Percentiles rank a stretch among this genome's conserved stretches.
phyloP scores from a whole-genome alignment of 2,329 filamentous ascomycete species.

The Aspergillus novoparasiticus region DNA sequence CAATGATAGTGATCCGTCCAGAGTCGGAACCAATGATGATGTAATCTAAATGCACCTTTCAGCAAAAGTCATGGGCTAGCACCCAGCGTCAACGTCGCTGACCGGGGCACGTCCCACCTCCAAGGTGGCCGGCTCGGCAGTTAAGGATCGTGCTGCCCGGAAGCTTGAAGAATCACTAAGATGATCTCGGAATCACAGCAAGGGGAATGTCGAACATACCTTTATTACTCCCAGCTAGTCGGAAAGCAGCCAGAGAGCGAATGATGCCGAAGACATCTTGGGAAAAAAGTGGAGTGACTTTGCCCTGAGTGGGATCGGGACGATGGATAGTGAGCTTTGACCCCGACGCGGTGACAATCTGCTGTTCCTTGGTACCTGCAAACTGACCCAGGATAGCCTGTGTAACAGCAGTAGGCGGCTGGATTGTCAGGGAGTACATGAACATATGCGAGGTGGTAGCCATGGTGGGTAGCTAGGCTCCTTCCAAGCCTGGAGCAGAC shows the following conservation, averaged over 20 bases:
- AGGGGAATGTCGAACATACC: conserved; percentile 62
- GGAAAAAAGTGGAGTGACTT: conserved; percentile 80
- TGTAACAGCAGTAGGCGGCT: conserved; percentile 84
- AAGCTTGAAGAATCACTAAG: conserved; percentile 72
- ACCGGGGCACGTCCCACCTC: conserved; percentile 38
- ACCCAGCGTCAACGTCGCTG: conserved; percentile 35
- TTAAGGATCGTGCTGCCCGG: conserved; percentile 53
- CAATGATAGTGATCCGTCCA: conserved; percentile 88
- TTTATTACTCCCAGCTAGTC: conserved; percentile 91
- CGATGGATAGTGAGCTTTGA: conserved; percentile 86
- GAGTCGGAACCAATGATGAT: conserved; percentile 95
- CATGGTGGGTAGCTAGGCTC: conserved; percentile 61
- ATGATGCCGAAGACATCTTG: conserved; percentile 98
- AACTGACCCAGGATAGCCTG: conserved; percentile 95
- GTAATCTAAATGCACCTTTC: conserved; percentile 69
- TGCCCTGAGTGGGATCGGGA: conserved; percentile 81
- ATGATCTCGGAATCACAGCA: conserved; percentile 49
- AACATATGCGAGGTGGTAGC: conserved; percentile 99
- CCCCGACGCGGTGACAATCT: conserved; percentile 91
- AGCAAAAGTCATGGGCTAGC: conserved; percentile 41
- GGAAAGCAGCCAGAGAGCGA: conserved; percentile 81
- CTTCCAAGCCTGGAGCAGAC: conserved; percentile 16
- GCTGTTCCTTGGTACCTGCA: conserved; percentile 93
- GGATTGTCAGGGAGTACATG: conserved; percentile 95
- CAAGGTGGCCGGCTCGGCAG: conserved; percentile 32